Conservation (phyloP, 2,329 filamentous ascomycete species). For the Pseudogymnoascus sp. region DNA sequence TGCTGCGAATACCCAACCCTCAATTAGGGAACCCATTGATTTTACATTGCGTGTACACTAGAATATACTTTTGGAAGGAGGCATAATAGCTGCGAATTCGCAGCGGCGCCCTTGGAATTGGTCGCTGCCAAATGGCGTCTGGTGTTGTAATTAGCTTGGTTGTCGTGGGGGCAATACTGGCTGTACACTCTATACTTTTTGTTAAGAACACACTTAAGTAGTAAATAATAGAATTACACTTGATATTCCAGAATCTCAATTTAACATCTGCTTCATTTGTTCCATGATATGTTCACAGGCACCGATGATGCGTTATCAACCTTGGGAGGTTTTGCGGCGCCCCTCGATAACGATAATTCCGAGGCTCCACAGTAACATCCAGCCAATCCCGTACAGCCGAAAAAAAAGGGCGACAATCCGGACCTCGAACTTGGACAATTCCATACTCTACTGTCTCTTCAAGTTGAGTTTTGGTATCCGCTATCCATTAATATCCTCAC, state of each 20-base stretch:
- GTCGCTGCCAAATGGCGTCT: not conserved
- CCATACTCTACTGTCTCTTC: not conserved
- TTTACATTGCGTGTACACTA: slow-evolving; percentile 5
- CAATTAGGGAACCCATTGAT: not conserved
- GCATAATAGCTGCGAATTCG: not conserved
- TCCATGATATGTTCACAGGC: not conserved
- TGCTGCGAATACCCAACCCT: not conserved
- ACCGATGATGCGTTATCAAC: slow-evolving; percentile 3
- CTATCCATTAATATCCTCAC: not conserved
- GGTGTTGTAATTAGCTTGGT: not conserved
- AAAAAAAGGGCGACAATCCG: not conserved
- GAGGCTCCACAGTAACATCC: slow-evolving; percentile 1
- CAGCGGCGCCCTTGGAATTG: not conserved
- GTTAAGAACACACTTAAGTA: not conserved
- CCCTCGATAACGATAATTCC: slow-evolving; percentile 3
- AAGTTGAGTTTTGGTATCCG: not conserved
- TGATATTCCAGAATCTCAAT: not conserved
- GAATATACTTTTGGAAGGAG: not conserved
- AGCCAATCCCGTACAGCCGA: slow-evolving; percentile 1
- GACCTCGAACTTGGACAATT: not conserved
- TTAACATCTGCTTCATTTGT: not conserved
- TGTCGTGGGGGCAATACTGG: not conserved
- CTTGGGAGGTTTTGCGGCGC: not conserved
- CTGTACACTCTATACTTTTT: not conserved
- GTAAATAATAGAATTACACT: not conserved